These are phyloP conservation scores for Parachlorella kessleri DNA, from an alignment of 139 green algal species.

Conservation along the genomic window DNA sequence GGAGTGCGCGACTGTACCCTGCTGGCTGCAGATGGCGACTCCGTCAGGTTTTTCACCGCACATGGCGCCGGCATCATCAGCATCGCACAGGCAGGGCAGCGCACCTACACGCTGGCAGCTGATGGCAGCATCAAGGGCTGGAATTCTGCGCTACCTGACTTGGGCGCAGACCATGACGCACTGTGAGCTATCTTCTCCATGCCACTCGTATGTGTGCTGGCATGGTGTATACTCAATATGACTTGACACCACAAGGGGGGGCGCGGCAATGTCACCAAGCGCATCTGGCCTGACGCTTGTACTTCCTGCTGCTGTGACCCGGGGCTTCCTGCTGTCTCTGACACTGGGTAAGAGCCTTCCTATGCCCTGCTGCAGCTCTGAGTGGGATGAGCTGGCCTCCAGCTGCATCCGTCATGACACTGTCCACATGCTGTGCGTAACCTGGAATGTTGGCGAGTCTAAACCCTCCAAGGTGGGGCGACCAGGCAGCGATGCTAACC, in stretches of 20 bases:
- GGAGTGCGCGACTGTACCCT: too few relatives aligned
- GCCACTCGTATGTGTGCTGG: too few relatives aligned
- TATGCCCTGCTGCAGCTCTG: slow-evolving; percentile 24
- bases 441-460: slow-evolving; percentile 88
- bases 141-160: slow-evolving; percentile 26
- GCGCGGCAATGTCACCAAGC: too few relatives aligned
- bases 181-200: slow-evolving; percentile 27
- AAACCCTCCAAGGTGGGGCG: slow-evolving; percentile 29
- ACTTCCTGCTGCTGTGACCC: too few relatives aligned
- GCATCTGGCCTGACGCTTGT: too few relatives aligned
- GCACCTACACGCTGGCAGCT: slow-evolving; percentile 62
- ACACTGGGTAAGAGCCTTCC: too few relatives aligned
- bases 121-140: slow-evolving; percentile 72
- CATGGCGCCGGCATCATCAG: slow-evolving; percentile 41
- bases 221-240: too few relatives aligned
- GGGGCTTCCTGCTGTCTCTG: too few relatives aligned
- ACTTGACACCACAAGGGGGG: too few relatives aligned
- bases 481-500: too few relatives aligned
- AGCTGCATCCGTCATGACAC: slow-evolving; percentile 29
- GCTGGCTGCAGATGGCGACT: slow-evolving; percentile 6
- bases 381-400: slow-evolving; percentile 24
- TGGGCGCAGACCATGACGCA: slow-evolving; percentile 10
- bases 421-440: slow-evolving; percentile 70
- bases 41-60: slow-evolving; percentile 54
- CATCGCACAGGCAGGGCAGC: slow-evolving; percentile 46